Evolutionary conservation across 305 asterid genomes (phyloP), one percentile per base, ranked within the genome.

Genomic region (Fraxinus paxiana): DNA sequence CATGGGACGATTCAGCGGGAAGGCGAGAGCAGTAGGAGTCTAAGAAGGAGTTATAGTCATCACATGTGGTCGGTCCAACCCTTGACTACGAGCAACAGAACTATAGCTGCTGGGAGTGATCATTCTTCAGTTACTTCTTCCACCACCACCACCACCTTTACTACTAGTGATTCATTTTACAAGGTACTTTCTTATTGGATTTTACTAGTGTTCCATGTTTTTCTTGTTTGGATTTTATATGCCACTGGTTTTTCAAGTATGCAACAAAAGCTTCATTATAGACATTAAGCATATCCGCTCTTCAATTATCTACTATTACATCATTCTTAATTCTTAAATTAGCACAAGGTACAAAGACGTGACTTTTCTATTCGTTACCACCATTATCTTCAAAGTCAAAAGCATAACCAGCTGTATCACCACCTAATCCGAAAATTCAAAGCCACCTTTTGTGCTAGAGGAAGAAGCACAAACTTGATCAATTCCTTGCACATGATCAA

Each of bases 161-260:
- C 78, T 38, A 26, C 87, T 86, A 77, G 84, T 65, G 88, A 87
- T 86, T 91, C 91, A 20, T 90, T 90, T 90, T 85, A 85, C 83
- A 92, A 92, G 97, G 97, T 92, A 90, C 82, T 82, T 67, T 73
- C 83, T 82, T 82, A 61, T 75, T 79, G 83, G 82, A 85, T 43
- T 80, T 48, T 79, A 77, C 26, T 33, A 5, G 54, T 76, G 59
- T n/a, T 6, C 6, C 5, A 77, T 7, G 13, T 48, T 73, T 28
- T 4, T 12, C 77, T 59, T 26, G 46, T 33, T 7, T 17, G 18
- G 37, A 3, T 26, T 67, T 8, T 69, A 38, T 12, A 30, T 80
- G 35, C 56, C 38, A 76, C 5, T 43, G 41, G 41, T 15, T 71
- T 24, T n/a, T 75, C 28, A 17, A 56, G 28, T 2, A 17, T 13